phyloP scores from a whole-genome alignment of 1,284 basidiomycete genomes.

The Entoloma clypeatum region DNA sequence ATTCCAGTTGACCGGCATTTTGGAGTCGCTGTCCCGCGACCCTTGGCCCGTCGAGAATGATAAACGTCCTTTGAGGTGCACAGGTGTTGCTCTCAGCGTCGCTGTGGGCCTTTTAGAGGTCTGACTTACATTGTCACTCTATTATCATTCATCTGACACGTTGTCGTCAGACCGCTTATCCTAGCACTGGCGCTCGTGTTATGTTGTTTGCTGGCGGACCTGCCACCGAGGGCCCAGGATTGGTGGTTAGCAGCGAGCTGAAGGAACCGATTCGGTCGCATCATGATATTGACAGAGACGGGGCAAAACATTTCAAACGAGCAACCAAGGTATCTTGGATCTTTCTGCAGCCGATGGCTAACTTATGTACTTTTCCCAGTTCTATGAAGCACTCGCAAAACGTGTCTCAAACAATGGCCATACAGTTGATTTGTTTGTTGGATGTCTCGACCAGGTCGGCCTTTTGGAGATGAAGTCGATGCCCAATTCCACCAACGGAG shows the following conservation, averaged over 20 bases:
- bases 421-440: constrained; percentile 93
- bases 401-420: constrained; percentile 94
- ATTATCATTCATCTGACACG: constrained; percentile 1
- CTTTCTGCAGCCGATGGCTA: constrained; percentile 1
- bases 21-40: constrained; percentile 88
- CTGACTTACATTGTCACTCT: constrained; percentile 16
- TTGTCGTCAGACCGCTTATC: constrained; percentile 72
- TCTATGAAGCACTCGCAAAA: constrained; percentile 95
- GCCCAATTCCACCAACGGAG: constrained; percentile 93
- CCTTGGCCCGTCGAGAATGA: constrained; percentile 98
- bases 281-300: constrained; percentile 98
- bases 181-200: constrained; percentile 93
- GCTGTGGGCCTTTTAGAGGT: constrained; percentile 94
- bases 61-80: constrained; percentile 93
- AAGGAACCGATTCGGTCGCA: constrained; percentile 98
- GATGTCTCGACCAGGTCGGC: constrained; percentile 97
- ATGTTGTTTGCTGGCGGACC: constrained; percentile 97
- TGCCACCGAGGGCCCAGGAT: constrained; percentile 95
- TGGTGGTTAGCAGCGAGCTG: constrained; percentile 94
- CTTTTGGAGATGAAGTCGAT: constrained; percentile 97
- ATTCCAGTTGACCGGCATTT: constrained; percentile 92
- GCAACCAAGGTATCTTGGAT: constrained; percentile 75
- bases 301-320: constrained; percentile 96
- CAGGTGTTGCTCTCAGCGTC: constrained; percentile 92
- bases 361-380: constrained; percentile 44